Base-by-base conservation (phyloP, 805 yeast species). In the Hanseniaspora osmophila region DNA sequence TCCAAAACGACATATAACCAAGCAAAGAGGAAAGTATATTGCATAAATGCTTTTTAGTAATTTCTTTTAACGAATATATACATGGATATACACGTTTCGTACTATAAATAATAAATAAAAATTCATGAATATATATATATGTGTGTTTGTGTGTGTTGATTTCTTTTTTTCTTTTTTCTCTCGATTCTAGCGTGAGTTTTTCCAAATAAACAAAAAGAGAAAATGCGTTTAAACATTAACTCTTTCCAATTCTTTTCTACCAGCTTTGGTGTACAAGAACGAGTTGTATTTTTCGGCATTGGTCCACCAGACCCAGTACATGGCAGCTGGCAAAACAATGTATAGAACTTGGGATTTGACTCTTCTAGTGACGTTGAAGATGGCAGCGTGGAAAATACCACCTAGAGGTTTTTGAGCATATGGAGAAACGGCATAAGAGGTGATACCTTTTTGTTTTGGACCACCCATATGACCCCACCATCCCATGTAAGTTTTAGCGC, bases 381-480 rank as follows among this genome's bases (percentile, higher is more conserved):
- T 67, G 42, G 95, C 85, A 65, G 77, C 80, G 75, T 88, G 77
- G 56, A 81, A 75, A 54, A 80, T 75, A 56, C 94, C 95, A 66
- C 82, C 81, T 65, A 92, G 75, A 48, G 96, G 96, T 65, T 77
- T 79, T 69, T 90, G 94, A 49, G 95, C 96, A 56, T 75, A 84
- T 51, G 96, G 94, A 53, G 98, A 84, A 52, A 92, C 87, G 47
- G 95, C 73, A 74, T 90, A 92, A 49, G 83, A 75, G 51, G 90
- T 83, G 53, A 82, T 72, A 70, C 85, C 81, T 67, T 84, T 84
- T 72, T 85, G 95, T 57, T 75, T 75, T 63, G 92, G 88, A 66
- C 84, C 74, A 50, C 94, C 95, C 62, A 87, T 67, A 70, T 73
- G 66, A 62, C 96, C 96, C 96, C 96, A 87, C 96, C 96, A 87